phyloP scores from a whole-genome alignment of 2,329 filamentous ascomycete genomes.

The Mariannaea sp. region DNA sequence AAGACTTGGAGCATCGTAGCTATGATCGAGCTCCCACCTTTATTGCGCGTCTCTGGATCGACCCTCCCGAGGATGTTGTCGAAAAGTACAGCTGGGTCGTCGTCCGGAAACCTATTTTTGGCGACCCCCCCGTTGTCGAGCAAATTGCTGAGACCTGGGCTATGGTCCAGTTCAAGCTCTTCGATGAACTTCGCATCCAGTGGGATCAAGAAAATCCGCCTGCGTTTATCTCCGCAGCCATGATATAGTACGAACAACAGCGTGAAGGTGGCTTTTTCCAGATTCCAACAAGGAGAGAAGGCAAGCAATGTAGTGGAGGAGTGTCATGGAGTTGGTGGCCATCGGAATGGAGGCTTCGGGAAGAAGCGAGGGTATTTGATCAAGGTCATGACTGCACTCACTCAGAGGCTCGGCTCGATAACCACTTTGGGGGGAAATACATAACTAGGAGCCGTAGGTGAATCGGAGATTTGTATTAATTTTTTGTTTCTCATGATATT shows the following conservation, averaged over 20 bases:
- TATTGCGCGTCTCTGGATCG: neutral
- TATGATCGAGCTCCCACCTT: neutral
- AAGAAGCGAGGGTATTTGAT: too few relatives aligned
- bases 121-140: neutral
- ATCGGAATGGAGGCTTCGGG: too few relatives aligned
- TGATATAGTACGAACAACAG: too few relatives aligned
- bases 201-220: neutral
- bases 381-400: too few relatives aligned
- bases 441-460: neutral
- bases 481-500: too few relatives aligned
- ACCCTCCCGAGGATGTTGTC: neutral
- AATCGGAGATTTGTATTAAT: conserved; percentile 18
- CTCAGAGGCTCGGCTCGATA: neutral
- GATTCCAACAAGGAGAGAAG: too few relatives aligned
- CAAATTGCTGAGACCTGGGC: neutral
- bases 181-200: neutral
- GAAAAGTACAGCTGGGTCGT: neutral
- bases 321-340: too few relatives aligned
- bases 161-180: neutral
- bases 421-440: too few relatives aligned
- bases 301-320: too few relatives aligned
- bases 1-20: neutral
- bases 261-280: too few relatives aligned
- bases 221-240: too few relatives aligned
- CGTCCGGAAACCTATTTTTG: neutral